These are phyloP conservation scores for Yamagishiella unicocca DNA, from an alignment of 139 green algal genomes.

Conservation along the genomic window DNA sequence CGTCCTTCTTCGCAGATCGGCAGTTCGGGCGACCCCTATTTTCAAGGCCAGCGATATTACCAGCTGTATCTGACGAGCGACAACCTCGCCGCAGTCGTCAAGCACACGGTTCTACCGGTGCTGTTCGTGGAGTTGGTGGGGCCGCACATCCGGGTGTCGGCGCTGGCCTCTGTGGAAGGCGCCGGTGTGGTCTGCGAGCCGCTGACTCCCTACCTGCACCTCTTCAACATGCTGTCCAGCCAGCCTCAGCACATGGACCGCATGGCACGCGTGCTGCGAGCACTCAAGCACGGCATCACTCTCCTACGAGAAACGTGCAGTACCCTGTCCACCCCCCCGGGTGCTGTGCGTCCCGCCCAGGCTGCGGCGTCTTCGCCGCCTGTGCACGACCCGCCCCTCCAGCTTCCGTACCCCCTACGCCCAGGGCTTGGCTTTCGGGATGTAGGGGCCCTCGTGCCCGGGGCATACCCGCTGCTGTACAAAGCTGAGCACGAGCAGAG, in stretches of 20 bases:
- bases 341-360: background rate
- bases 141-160: slow-evolving; percentile 1
- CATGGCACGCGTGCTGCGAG: background rate
- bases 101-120: background rate
- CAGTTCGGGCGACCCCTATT: background rate
- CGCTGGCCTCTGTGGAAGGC: background rate
- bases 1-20: background rate
- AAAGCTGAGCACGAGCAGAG: background rate
- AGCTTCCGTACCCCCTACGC: slow-evolving; percentile 13
- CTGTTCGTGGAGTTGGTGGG: slow-evolving; percentile 21
- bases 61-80: background rate
- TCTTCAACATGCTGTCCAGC: slow-evolving; percentile 1
- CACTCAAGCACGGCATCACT: background rate
- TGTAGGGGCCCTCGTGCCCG: background rate
- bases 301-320: background rate
- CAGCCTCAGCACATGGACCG: background rate
- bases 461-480: background rate
- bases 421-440: background rate
- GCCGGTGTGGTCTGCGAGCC: background rate
- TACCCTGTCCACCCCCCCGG: background rate
- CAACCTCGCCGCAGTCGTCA: background rate
- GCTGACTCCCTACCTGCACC: slow-evolving; percentile 11
- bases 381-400: background rate
- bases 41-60: slow-evolving; percentile 20
- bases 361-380: background rate